Percentiles rank a stretch among this genome's conserved stretches.
Evolutionary conservation across 75 land plant genomes (phyloP).

Genomic region (Isoetes taiwanensis): DNA sequence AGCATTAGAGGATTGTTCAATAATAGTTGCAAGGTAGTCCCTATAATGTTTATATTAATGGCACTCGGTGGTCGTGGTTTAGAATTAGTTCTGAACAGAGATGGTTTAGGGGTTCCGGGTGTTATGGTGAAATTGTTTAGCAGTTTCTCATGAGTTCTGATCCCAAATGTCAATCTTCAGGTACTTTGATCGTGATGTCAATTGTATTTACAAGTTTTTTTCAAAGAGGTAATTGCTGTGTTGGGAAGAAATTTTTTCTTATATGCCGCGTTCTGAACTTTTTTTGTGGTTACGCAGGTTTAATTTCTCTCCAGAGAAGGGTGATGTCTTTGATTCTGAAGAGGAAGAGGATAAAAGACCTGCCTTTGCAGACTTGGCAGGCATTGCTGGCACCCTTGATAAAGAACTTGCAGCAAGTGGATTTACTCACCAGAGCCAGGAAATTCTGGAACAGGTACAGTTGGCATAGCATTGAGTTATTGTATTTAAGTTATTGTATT

Average conservation of each 20-base stretch:
- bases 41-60: no score
- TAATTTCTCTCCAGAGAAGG: conserved; percentile 20
- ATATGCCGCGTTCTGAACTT: background rate
- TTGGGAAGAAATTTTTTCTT: background rate
- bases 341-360: conserved; percentile 45
- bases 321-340: conserved; percentile 25
- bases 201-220: conserved; percentile 91
- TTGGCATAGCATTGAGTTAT: background rate
- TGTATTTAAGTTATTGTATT: background rate
- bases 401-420: conserved; percentile 96
- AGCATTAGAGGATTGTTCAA: no score
- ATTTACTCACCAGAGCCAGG: conserved; percentile 63
- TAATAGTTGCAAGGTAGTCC: no score
- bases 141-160: no score
- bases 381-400: conserved; percentile 40
- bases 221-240: conserved; percentile 51
- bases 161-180: conserved; percentile 38
- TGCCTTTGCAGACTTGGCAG: conserved; percentile 49
- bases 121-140: no score
- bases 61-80: no score
- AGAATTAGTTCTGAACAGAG: no score
- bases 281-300: conserved; percentile 32
- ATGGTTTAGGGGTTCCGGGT: no score
- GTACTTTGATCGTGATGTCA: conserved; percentile 99
- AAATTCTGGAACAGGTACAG: conserved; percentile 63